Base-by-base conservation (phyloP, 176 grass and related monocot genomes). In the Eremochloa ophiuroides region DNA sequence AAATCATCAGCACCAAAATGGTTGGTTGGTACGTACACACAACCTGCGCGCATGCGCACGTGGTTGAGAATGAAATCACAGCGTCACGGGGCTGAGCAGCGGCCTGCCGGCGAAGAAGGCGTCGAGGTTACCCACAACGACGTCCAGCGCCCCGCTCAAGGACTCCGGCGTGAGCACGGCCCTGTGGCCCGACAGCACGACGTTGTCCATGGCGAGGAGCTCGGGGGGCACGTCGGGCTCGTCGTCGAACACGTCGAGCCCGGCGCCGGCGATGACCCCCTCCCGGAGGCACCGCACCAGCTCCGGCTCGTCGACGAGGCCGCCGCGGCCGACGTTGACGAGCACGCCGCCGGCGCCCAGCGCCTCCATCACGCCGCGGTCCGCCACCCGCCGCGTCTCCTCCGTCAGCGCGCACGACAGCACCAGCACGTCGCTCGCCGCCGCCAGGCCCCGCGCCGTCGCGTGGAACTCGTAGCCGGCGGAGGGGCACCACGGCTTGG, bases 221-320 rank as follows among this genome's bases (percentile, higher is more conserved):
- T 91, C 88, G n/a, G 66, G 14, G 26, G 88, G 91, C 62, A 94
- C 91, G 2, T 56, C 7, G 0, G 88, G 88, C 84, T 94, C 85
- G 23, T 77, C 88, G 69, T 76, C 82, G 80, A 44, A 90, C 34
- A 94, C 91, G 73, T 94, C 91, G 0, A 94, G 85, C 23, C 79
- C 91, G 7, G 88, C 88, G 38, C 88, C 88, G 14, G 44, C 78
- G 68, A 93, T 27, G 39, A 90, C 82, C n/a, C 91, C 88, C 27
- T 88, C 78, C 31, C 23, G 72, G 26, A 94, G 81, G 79, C 85
- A 91, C 20, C 81, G 23, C 9, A 94, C 88, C n/a, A 94, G 73
- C 86, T 94, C 91, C 34, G 84, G 80, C 77, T 94, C 91, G 83
- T 94, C 91, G 0, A 94, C 83, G 0, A 94, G 88, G 0, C 82